These are phyloP conservation scores for Hygrophila difformis DNA, from an alignment of 257 asterid species.

Conservation along the genomic window DNA sequence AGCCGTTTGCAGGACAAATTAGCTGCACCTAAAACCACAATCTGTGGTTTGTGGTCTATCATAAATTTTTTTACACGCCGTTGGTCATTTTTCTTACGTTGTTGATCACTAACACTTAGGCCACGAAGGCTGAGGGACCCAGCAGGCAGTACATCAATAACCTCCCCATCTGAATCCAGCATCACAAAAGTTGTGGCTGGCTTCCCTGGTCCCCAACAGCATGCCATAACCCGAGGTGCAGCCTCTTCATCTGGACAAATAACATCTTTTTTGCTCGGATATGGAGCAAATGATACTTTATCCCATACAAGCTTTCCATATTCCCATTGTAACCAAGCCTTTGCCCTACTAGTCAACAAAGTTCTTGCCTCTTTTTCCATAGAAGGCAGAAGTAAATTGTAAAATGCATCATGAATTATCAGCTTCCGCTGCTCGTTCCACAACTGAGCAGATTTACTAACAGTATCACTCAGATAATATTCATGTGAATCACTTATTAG, in stretches of 20 bases:
- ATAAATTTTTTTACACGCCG: slow-evolving; percentile 89
- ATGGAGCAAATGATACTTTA: slow-evolving; percentile 81
- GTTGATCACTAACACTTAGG: slow-evolving; percentile 78
- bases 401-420: slow-evolving; percentile 76
- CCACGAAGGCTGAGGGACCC: slow-evolving; percentile 84
- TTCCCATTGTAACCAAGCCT: slow-evolving; percentile 64
- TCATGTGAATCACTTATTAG: slow-evolving; percentile 67
- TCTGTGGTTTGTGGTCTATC: slow-evolving; percentile 97
- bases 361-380: slow-evolving; percentile 94
- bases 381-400: slow-evolving; percentile 66
- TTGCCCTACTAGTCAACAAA: slow-evolving; percentile 65
- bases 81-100: slow-evolving; percentile 89
- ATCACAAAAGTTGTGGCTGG: slow-evolving; percentile 95
- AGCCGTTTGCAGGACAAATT: slow-evolving; percentile 82
- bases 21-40: slow-evolving; percentile 89
- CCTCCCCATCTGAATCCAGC: slow-evolving; percentile 98
- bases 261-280: slow-evolving; percentile 78
- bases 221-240: slow-evolving; percentile 95
- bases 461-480: slow-evolving; percentile 89
- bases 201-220: slow-evolving; percentile 99
- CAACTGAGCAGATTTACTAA: slow-evolving; percentile 91
- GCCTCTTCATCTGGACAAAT: slow-evolving; percentile 67
- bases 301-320: slow-evolving; percentile 85
- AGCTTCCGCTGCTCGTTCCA: slow-evolving; percentile 97
- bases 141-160: slow-evolving; percentile 76